Evolutionary conservation across 2,329 filamentous ascomycete species (phyloP).

Genomic region (Penicillium oxalicum): DNA sequence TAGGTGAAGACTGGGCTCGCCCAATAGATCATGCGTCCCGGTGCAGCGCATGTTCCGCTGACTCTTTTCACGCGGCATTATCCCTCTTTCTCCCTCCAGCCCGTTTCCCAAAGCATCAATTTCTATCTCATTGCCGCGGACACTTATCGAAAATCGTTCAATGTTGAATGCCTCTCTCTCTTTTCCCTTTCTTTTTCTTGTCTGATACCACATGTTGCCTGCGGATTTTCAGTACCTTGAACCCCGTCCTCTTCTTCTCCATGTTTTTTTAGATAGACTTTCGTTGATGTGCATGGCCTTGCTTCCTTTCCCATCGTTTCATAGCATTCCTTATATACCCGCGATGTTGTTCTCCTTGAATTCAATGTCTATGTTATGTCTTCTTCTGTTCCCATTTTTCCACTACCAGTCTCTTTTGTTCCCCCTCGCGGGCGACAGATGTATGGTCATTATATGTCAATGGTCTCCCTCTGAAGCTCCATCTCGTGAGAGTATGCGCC

Average conservation of each 20-base stretch:
- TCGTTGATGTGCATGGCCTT: neutral
- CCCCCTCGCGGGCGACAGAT: no score
- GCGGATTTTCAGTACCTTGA: no score
- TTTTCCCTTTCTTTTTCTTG: neutral
- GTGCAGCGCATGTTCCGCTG: neutral
- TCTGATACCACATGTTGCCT: no score
- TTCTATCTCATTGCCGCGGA: constrained; percentile 4
- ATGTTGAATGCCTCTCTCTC: neutral
- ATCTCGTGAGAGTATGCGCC: no score
- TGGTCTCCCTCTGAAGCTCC: no score
- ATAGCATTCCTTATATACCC: no score
- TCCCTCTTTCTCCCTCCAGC: neutral
- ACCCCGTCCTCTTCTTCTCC: neutral
- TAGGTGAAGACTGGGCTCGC: constrained; percentile 30
- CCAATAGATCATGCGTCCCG: constrained; percentile 20
- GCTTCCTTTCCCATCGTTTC: no score
- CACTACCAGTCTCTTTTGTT: no score
- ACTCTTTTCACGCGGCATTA: neutral
- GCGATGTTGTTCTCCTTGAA: no score
- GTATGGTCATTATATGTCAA: no score
- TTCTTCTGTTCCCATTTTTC: no score
- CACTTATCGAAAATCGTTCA: neutral
- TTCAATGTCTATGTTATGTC: no score
- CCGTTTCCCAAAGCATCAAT: neutral
- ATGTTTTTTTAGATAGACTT: neutral